Evolutionary conservation across 495 filamentous ascomycete genomes (phyloP).

Genomic region (Podospora anserina): DNA sequence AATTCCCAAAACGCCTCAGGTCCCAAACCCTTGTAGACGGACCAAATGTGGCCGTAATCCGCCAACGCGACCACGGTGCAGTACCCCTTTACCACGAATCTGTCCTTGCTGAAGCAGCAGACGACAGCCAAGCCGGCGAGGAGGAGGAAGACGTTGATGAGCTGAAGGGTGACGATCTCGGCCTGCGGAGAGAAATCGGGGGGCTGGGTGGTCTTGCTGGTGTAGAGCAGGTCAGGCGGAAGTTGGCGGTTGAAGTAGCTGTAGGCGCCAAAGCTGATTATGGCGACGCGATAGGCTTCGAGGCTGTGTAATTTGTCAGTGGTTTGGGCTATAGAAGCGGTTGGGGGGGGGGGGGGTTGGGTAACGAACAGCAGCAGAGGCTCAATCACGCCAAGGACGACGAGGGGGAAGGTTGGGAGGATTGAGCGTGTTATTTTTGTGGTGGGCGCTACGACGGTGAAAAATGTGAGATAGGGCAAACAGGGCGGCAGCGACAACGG

Average conservation of each 20-base stretch:
- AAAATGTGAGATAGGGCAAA: too few relatives aligned
- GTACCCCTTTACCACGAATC: constrained; percentile 51
- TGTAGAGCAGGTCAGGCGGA: constrained; percentile 20
- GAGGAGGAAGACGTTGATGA: constrained; percentile 57
- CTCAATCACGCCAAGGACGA: constrained; percentile 54
- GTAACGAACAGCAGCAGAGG: constrained; percentile 52
- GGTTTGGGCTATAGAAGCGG: neutral
- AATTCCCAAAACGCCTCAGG: constrained; percentile 45
- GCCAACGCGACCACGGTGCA: constrained; percentile 53
- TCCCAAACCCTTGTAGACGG: constrained; percentile 53
- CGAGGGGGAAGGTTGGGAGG: constrained; percentile 30
- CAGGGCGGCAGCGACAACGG: too few relatives aligned
- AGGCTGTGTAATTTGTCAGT: neutral
- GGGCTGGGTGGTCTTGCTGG: constrained; percentile 28
- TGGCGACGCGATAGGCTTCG: neutral
- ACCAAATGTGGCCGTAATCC: constrained; percentile 61
- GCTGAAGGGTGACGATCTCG: constrained; percentile 53
- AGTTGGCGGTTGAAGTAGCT: constrained; percentile 53
- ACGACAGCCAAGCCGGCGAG: constrained; percentile 53
- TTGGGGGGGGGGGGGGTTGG: neutral
- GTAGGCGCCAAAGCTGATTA: constrained; percentile 41
- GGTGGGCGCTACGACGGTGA: neutral
- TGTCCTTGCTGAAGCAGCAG: constrained; percentile 51
- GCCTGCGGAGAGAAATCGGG: constrained; percentile 40
- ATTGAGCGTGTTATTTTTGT: constrained; percentile 29